These are phyloP conservation scores for Ascochyta fabae DNA, from an alignment of 2,329 filamentous ascomycete species.

Conservation along the genomic window DNA sequence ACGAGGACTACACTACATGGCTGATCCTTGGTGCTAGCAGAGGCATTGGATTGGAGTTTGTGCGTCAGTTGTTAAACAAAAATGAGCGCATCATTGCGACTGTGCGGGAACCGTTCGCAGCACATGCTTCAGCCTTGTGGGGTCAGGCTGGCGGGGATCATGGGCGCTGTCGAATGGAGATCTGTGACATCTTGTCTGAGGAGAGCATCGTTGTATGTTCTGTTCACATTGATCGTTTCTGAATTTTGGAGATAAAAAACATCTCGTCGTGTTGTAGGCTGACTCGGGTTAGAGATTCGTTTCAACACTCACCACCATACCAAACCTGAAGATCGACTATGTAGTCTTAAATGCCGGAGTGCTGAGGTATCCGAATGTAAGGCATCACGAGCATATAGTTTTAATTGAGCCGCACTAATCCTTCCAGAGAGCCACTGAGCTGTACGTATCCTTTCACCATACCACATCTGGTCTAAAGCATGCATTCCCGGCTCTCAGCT, in stretches of 20 bases:
- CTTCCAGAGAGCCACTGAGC: constrained; percentile 57
- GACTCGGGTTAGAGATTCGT: constrained; percentile 51
- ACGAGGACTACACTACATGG: constrained; percentile 53
- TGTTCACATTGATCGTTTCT: neutral
- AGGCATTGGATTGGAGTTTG: constrained; percentile 61
- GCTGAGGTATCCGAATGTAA: constrained; percentile 63
- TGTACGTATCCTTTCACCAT: constrained; percentile 48
- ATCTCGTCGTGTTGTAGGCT: constrained; percentile 1
- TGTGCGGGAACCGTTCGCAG: constrained; percentile 53
- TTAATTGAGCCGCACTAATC: constrained; percentile 35
- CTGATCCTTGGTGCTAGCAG: constrained; percentile 56
- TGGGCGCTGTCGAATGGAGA: constrained; percentile 56
- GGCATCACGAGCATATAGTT: constrained; percentile 21
- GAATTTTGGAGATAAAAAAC: neutral
- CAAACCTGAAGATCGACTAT: constrained; percentile 58
- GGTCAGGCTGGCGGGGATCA: constrained; percentile 51
- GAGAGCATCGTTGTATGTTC: constrained; percentile 55
- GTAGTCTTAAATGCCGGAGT: constrained; percentile 65
- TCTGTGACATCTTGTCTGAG: constrained; percentile 62
- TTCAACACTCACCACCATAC: constrained; percentile 47
- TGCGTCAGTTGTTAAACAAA: constrained; percentile 55
- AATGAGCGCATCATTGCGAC: constrained; percentile 61
- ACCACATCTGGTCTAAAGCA: constrained; percentile 30
- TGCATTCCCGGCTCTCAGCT: constrained; percentile 26
- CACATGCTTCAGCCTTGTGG: constrained; percentile 51